Percentiles rank a stretch among this genome's conserved stretches.
Conservation (phyloP, 108 stramenopile genomes). For the Skeletonema tropicum region DNA sequence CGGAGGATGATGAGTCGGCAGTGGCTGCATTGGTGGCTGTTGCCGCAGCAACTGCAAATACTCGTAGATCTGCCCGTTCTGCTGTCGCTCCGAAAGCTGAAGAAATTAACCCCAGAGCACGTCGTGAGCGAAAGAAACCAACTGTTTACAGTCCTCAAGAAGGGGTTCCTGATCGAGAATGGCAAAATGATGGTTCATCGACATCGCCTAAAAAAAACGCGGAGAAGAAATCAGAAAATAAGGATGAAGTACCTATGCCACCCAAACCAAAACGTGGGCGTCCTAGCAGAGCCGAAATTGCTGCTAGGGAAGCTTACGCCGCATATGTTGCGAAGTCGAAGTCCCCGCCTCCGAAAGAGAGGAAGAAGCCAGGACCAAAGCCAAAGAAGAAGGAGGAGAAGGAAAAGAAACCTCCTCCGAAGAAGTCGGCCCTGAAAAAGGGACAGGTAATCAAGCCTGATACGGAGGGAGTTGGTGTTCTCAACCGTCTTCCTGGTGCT, state of each 20-base stretch:
- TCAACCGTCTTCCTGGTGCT: slow-evolving; percentile 47
- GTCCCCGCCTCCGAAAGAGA: slow-evolving; percentile 24
- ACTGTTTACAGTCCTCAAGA: slow-evolving; percentile 29
- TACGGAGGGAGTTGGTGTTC: slow-evolving; percentile 31
- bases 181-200: slow-evolving; percentile 17
- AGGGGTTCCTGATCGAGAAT: slow-evolving; percentile 15
- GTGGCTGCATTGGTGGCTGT: slow-evolving; percentile 15
- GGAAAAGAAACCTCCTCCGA: slow-evolving; percentile 6
- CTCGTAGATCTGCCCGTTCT: slow-evolving; percentile 1
- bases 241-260: slow-evolving; percentile 5
- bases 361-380: slow-evolving; percentile 19
- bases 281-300: background rate
- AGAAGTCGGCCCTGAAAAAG: slow-evolving; percentile 12
- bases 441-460: slow-evolving; percentile 20
- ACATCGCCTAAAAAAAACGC: background rate
- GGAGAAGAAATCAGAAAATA: slow-evolving; percentile 3
- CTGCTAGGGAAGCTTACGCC: background rate
- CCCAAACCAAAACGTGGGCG: slow-evolving; percentile 8
- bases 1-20: slow-evolving; percentile 9
- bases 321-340: background rate
- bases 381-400: slow-evolving; percentile 9
- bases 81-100: background rate
- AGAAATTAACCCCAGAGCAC: slow-evolving; percentile 22
- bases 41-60: slow-evolving; percentile 11
- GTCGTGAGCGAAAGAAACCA: slow-evolving; percentile 41